phyloP scores from a whole-genome alignment of 2,329 filamentous ascomycete genomes.

The Herpomyces periplanetae region DNA sequence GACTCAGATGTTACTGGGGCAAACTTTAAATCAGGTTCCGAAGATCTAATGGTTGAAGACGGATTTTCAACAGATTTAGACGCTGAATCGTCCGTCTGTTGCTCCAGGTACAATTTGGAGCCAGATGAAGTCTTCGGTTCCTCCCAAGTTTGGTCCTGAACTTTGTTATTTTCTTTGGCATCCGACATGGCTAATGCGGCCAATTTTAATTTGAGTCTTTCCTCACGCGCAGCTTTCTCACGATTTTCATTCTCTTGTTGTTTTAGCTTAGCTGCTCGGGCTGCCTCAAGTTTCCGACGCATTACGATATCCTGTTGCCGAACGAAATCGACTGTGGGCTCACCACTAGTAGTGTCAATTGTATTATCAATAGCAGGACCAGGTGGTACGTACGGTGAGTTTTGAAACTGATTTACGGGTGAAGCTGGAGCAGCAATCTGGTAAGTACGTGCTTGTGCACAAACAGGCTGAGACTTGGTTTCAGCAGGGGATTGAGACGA shows the following conservation, averaged over 20 bases:
- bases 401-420: background rate
- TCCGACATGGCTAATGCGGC: slow-evolving; percentile 29
- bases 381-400: background rate
- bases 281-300: slow-evolving; percentile 25
- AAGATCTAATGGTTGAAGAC: too few species aligned
- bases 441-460: background rate
- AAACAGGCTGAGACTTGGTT: slow-evolving; percentile 3
- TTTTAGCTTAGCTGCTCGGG: slow-evolving; percentile 25
- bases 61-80: too few species aligned
- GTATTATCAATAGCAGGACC: background rate
- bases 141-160: too few species aligned
- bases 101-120: too few species aligned
- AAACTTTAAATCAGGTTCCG: too few species aligned
- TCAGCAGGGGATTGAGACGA: slow-evolving; percentile 67
- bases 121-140: too few species aligned
- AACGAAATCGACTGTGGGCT: slow-evolving; percentile 17
- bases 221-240: slow-evolving; percentile 29
- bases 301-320: slow-evolving; percentile 26
- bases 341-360: slow-evolving; percentile 5
- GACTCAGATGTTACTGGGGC: too few species aligned
- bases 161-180: too few species aligned
- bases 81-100: too few species aligned
- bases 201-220: slow-evolving; percentile 29
- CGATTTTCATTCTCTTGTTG: slow-evolving; percentile 23
- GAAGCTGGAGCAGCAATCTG: background rate